A percentile compares a stretch with the other conserved stretches of the same genome.
phyloP scores from a whole-genome alignment of 768 basidiomycete genomes.

The Boletus reticuloceps region DNA sequence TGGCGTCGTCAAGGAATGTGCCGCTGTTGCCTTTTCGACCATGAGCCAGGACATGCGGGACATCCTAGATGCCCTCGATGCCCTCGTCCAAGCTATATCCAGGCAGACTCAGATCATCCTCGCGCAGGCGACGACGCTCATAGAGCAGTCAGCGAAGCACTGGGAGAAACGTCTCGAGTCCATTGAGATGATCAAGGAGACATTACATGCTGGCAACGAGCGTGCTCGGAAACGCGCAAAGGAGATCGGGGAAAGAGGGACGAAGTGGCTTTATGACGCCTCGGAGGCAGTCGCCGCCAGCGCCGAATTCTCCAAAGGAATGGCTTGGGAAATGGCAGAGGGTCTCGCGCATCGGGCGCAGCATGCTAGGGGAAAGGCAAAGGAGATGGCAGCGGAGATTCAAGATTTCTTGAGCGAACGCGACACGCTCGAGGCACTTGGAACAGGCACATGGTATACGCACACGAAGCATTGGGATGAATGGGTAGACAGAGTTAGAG shows the following conservation, averaged over 20 bases:
- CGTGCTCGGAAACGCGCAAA: constrained; percentile 52
- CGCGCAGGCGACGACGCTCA: constrained; percentile 35
- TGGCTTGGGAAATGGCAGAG: constrained; percentile 42
- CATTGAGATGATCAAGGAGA: constrained; percentile 37
- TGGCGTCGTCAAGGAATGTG: constrained; percentile 44
- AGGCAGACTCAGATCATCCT: constrained; percentile 37
- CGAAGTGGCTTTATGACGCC: constrained; percentile 43
- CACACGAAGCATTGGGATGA: constrained; percentile 20
- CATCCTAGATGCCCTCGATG: constrained; percentile 58
- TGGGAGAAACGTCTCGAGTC: constrained; percentile 37
- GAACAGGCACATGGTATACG: constrained; percentile 15
- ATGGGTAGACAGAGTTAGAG: constrained; percentile 8
- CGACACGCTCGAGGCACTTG: constrained; percentile 17
- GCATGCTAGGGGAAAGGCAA: constrained; percentile 46
- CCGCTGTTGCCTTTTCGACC: constrained; percentile 42
- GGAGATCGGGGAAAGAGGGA: constrained; percentile 49
- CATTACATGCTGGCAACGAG: constrained; percentile 48
- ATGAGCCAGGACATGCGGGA: constrained; percentile 55
- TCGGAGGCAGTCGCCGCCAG: constrained; percentile 40
- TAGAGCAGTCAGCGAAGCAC: constrained; percentile 42
- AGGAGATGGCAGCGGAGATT: constrained; percentile 38
- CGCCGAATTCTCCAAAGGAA: constrained; percentile 42
- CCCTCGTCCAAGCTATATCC: constrained; percentile 48
- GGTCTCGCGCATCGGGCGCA: constrained; percentile 36
- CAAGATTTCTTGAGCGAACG: constrained; percentile 23